Conservation (phyloP, 768 basidiomycete species). For the Hericium rajendrae region DNA sequence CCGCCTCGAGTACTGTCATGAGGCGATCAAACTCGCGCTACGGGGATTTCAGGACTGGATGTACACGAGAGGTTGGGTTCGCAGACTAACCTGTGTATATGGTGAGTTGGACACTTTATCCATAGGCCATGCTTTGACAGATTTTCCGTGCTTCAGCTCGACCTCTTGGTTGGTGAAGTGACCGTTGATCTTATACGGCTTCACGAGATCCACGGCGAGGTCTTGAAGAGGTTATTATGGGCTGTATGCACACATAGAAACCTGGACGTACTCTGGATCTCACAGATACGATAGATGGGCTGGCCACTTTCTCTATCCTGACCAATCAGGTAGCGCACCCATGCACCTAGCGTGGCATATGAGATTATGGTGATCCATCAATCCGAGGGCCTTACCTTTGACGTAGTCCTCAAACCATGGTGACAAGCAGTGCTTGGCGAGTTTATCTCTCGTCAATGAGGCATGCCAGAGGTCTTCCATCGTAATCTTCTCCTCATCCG, state of each 20-base stretch:
- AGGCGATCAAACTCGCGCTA: conserved; percentile 73
- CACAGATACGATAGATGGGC: conserved; percentile 74
- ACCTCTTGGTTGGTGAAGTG: conserved; percentile 53
- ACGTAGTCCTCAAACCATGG: conserved; percentile 86
- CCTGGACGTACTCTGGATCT: conserved; percentile 57
- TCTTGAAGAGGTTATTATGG: conserved; percentile 26
- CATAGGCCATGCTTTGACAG: conserved; percentile 55
- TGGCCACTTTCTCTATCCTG: conserved; percentile 34
- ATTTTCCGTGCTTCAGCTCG: conserved; percentile 70
- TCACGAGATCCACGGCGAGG: conserved; percentile 40
- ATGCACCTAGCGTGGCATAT: conserved; percentile 45
- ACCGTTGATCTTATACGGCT: conserved; percentile 68
- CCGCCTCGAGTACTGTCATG: conserved; percentile 29
- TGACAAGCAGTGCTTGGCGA: conserved; percentile 62
- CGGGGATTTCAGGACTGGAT: background rate
- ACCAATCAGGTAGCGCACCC: conserved; percentile 80
- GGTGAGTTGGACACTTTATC: conserved; percentile 76
- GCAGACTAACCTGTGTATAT: conserved; percentile 47
- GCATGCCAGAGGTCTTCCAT: conserved; percentile 52
- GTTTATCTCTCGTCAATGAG: conserved; percentile 54
- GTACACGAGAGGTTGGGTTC: background rate
- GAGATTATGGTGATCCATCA: background rate
- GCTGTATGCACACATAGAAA: background rate
- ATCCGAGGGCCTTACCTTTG: conserved; percentile 39
- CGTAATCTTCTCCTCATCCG: conserved; percentile 38